These are phyloP conservation scores for Pseudogymnoascus sp. DNA, from an alignment of 2,329 filamentous ascomycete species.

Conservation along the genomic window DNA sequence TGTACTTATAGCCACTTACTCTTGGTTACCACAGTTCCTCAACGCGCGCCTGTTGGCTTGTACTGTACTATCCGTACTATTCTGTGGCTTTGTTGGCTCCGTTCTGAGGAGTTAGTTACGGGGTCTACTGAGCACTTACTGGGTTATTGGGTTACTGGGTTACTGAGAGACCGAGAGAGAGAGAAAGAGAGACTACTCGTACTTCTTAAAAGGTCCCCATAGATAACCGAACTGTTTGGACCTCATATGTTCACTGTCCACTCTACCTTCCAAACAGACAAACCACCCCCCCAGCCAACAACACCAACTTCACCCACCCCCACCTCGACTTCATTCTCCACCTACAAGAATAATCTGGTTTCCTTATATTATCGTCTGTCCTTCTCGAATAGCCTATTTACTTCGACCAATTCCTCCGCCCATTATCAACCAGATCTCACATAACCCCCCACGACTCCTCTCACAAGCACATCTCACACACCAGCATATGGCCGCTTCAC, in stretches of 20 bases:
- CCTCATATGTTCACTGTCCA: constrained; percentile 3
- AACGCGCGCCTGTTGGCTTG: background rate
- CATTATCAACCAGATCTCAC: background rate
- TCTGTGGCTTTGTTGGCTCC: background rate
- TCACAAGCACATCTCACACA: background rate
- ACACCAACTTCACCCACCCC: background rate
- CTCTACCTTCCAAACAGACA: constrained; percentile 3
- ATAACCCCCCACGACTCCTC: background rate
- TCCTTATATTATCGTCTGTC: constrained; percentile 6
- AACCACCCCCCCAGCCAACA: constrained; percentile 1
- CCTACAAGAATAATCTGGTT: constrained; percentile 1
- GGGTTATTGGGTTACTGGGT: background rate
- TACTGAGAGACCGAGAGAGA: background rate
- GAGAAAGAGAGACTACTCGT: too few species aligned
- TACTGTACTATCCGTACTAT: background rate
- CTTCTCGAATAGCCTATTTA: constrained; percentile 7
- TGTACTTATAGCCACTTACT: constrained; percentile 4
- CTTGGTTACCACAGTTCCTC: background rate
- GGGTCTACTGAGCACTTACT: background rate
- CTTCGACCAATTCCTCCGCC: background rate
- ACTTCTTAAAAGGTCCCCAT: background rate
- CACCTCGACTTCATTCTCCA: constrained; percentile 4
- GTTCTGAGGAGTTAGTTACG: background rate
- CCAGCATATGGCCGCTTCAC: background rate
- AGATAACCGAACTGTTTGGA: constrained; percentile 7